Conservation (phyloP, 257 asterid genomes). For the Petunia axillaris region DNA sequence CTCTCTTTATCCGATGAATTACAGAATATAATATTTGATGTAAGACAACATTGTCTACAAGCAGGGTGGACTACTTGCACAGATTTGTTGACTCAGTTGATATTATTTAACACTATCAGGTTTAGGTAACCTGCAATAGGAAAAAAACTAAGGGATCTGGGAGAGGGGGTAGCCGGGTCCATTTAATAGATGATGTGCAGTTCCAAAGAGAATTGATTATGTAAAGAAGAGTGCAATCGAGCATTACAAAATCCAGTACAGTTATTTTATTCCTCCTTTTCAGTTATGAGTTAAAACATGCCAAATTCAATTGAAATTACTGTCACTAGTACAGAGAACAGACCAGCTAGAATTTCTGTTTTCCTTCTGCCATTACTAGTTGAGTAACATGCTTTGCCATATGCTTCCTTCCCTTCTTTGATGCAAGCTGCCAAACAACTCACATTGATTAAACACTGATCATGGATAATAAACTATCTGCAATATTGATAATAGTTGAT, state of each 20-base stretch:
- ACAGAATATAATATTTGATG: not conserved
- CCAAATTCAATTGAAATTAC: constrained; percentile 11
- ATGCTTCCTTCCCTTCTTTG: constrained; percentile 61
- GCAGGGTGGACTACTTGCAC: too few relatives aligned
- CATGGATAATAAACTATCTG: not conserved
- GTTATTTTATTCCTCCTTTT: not conserved
- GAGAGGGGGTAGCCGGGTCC: not conserved
- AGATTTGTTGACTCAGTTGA: too few relatives aligned
- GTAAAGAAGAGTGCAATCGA: not conserved
- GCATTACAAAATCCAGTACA: not conserved
- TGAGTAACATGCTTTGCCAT: constrained; percentile 48
- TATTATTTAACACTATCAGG: too few relatives aligned
- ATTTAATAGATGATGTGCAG: too few relatives aligned
- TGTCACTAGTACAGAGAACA: constrained; percentile 28
- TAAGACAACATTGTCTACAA: not conserved
- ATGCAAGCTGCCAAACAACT: constrained; percentile 49
- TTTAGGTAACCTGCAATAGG: too few relatives aligned
- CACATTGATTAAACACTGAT: not conserved
- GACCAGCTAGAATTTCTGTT: constrained; percentile 58
- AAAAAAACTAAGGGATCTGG: not conserved
- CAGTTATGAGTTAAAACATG: constrained; percentile 17
- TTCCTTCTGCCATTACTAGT: constrained; percentile 43
- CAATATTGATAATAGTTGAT: not conserved
- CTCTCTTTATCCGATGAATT: not conserved
- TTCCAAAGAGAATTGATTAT: not conserved